Base-by-base conservation (phyloP, 345 rosid species). In the Bruguiera gymnorhiza region DNA sequence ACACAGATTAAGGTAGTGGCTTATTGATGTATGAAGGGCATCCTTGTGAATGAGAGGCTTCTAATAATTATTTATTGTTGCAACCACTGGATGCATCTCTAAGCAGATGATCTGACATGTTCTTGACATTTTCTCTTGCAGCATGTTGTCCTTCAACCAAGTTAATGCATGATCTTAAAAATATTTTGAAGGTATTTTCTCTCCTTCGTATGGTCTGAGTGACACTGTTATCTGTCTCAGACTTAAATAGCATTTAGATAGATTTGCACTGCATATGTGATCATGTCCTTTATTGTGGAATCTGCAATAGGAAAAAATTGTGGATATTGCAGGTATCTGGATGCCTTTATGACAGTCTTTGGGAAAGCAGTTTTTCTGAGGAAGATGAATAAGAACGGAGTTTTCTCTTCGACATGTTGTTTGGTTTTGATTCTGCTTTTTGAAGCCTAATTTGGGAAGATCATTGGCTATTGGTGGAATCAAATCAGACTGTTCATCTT, bases 211-310 rank as follows among this genome's bases (percentile, higher is more conserved):
- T 83, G 73, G 99, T 98, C 79, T 92, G 99, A 66, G 97, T 85
- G 63, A 96, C 99, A 21, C 77, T 86, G 76, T 89, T 89, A 81
- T 92, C 95, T 43, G 99, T 96, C 82, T 96, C 97, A 18, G 86
- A 66, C 86, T 86, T 89, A 82, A 96, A 96, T 69, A 92, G 98
- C 81, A 97, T 88, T 98, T 98, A 96, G 84, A 96, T 78, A 27
- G 87, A 75, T 81, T 90, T 96, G 86, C 97, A 96, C 79, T 89
- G 95, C 95, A 53, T 97, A 97, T 30, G 96, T 88, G 77, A 96
- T 90, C 85, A 92, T 19, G 96, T 90, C 83, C 83, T 89, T 26
- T 90, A 76, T 0, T 87, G 54, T 50, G 91, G 84, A 81, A 92
- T 85, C 98, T 96, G 84, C 46, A 69, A 27, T 59, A 67, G 59